Evolutionary conservation across 1,139 yeast genomes (phyloP), one percentile per base, ranked within the genome.

Genomic region (Zygosaccharomyces pseudobailii): DNA sequence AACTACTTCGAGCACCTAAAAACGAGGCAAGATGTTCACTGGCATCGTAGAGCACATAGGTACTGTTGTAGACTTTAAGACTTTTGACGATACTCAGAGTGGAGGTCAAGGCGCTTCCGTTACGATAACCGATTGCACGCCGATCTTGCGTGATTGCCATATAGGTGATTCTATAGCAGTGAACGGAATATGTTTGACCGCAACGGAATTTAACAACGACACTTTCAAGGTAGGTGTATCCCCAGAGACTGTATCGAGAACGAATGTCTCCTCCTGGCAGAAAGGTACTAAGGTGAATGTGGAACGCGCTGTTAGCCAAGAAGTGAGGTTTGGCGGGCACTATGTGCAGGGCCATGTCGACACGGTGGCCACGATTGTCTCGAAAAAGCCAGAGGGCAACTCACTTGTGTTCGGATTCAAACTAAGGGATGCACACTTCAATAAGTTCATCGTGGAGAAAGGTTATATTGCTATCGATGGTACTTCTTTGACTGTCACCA

Each of bases 281-380:
- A 40, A 46, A 3, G 92, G 89, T 2, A 67, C 78, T 23, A 73
- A 74, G 52, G 96, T 92, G 33, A 90, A 94, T 62, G 73, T 92
- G 57, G 99, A 92, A 68, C 75, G 98, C 52, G 98, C 98, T 0
- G 89, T 92, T 28, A 71, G 79, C 50, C 78, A 62, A 56, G 89
- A 87, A 45, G 89, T 84, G 9, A 74, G 98, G 53, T 80, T 90
- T 61, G 98, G 99, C 24, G 98, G 99, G 0, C 99, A 92, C 68
- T 81, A 90, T 52, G 98, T 92, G 1, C 98, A 92, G 61, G 99
- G 98, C 10, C 99, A 92, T 70, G 90, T 94, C 30, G 98, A 92
- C 63, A 87, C 97, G 0, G 75, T 84, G 27, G 97, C 96, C 4
- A 68, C 69, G 28, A 85, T 94, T 34, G 75, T 76, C 1, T 65